phyloP scores from a whole-genome alignment of 257 asterid species.

The Agastache rugosa region DNA sequence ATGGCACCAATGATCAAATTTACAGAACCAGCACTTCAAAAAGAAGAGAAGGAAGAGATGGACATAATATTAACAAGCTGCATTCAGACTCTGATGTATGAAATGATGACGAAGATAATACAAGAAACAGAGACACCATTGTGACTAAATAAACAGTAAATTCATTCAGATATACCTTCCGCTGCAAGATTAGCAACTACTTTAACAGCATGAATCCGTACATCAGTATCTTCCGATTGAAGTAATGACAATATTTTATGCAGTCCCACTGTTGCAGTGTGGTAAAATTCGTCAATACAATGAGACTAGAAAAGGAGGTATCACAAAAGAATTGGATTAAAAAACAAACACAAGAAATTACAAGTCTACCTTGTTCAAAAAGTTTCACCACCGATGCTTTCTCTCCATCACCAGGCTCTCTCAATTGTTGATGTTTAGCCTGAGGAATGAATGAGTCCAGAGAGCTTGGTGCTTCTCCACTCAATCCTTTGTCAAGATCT shows the following conservation, averaged over 20 bases:
- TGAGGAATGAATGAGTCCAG: slow-evolving; percentile 60
- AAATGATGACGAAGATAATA: not conserved
- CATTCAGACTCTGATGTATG: not conserved
- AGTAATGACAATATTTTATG: slow-evolving; percentile 85
- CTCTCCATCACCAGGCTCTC: slow-evolving; percentile 68
- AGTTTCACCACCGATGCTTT: slow-evolving; percentile 73
- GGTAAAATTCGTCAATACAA: slow-evolving; percentile 26
- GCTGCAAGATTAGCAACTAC: slow-evolving; percentile 97
- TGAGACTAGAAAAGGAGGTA: slow-evolving; percentile 23
- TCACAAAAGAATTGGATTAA: not conserved
- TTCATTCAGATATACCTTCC: slow-evolving; percentile 60
- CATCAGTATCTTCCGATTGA: slow-evolving; percentile 86
- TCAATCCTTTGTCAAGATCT: slow-evolving; percentile 60
- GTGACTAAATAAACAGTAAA: not conserved
- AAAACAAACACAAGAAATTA: slow-evolving; percentile 13
- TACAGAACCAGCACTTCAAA: not conserved
- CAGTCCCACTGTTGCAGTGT: slow-evolving; percentile 69
- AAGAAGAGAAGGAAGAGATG: not conserved
- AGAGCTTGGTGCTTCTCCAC: slow-evolving; percentile 43
- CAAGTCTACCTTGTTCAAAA: slow-evolving; percentile 78
- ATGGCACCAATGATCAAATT: not conserved
- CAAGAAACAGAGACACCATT: not conserved
- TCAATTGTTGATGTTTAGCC: slow-evolving; percentile 52
- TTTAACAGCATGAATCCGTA: slow-evolving; percentile 91
- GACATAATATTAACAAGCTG: not conserved